Percentiles rank a stretch among this genome's conserved stretches.
These are phyloP conservation scores for Acrocalymma vagum DNA, from an alignment of 2,329 filamentous ascomycete species.

Conservation along the genomic window DNA sequence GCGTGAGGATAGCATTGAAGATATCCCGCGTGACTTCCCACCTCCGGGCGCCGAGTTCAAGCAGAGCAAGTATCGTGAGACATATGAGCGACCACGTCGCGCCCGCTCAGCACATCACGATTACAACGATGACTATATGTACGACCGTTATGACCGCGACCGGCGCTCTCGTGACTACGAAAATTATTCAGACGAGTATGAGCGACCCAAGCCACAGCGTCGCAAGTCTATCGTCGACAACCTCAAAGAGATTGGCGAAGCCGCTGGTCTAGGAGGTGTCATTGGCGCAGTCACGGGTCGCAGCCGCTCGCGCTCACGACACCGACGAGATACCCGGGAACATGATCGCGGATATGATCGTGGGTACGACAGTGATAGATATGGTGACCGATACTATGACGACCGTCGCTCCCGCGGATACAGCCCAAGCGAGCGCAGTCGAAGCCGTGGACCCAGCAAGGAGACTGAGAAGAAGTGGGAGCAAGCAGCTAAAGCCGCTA, in stretches of 20 bases:
- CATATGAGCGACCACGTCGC: constrained; percentile 63
- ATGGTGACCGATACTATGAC: constrained; percentile 36
- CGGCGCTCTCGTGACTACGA: constrained; percentile 59
- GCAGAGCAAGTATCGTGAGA: constrained; percentile 57
- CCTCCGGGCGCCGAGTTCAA: constrained; percentile 66
- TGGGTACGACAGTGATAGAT: constrained; percentile 55
- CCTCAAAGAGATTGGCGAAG: constrained; percentile 63
- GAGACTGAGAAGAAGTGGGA: constrained; percentile 68
- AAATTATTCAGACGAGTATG: constrained; percentile 55
- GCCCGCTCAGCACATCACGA: constrained; percentile 71
- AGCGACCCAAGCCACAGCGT: constrained; percentile 54
- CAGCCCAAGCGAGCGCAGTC: constrained; percentile 62
- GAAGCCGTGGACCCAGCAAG: constrained; percentile 56
- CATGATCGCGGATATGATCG: no score
- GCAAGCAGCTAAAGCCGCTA: constrained; percentile 89
- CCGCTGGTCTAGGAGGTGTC: constrained; percentile 65
- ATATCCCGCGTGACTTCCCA: constrained; percentile 84
- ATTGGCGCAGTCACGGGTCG: constrained; percentile 60
- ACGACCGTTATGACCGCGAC: constrained; percentile 40
- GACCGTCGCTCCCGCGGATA: constrained; percentile 54
- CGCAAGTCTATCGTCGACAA: constrained; percentile 67
- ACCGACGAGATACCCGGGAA: constrained; percentile 42
- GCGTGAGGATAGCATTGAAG: constrained; percentile 86
- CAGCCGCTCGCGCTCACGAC: constrained; percentile 69
- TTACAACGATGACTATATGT: constrained; percentile 65